These are phyloP conservation scores for Bipolaris sorokiniana DNA, from an alignment of 2,329 filamentous ascomycete genomes.

Conservation along the genomic window DNA sequence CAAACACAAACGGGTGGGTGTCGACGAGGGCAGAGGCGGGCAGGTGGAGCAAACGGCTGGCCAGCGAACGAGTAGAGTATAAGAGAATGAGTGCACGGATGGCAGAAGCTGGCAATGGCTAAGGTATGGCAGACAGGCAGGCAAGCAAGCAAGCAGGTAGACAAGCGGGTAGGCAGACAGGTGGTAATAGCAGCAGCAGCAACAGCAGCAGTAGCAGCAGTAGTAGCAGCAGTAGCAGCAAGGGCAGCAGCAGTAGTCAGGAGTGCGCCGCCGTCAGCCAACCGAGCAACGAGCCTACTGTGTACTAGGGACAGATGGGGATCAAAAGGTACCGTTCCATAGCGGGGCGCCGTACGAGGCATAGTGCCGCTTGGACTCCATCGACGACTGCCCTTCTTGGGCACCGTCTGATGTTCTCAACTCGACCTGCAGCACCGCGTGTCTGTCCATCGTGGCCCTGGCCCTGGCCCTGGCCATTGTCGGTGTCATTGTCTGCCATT, in stretches of 20 bases:
- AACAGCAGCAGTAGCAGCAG: too few species aligned
- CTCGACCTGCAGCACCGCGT: constrained; percentile 1
- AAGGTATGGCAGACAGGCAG: neutral
- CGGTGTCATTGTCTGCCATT: too few species aligned
- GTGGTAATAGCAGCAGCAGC: too few species aligned
- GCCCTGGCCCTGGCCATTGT: too few species aligned
- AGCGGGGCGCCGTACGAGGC: constrained; percentile 12
- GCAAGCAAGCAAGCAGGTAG: too few species aligned
- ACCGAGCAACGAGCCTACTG: constrained; percentile 1
- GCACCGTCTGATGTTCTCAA: neutral
- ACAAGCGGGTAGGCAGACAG: too few species aligned
- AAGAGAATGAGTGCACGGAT: constrained; percentile 16
- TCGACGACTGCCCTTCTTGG: constrained; percentile 11
- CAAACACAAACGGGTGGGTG: neutral
- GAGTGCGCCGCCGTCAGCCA: constrained; percentile 19
- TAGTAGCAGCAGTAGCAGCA: too few species aligned
- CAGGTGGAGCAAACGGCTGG: constrained; percentile 9
- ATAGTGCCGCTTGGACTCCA: constrained; percentile 13
- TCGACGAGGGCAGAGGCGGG: constrained; percentile 4
- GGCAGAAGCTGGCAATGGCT: constrained; percentile 6
- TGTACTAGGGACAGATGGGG: too few species aligned
- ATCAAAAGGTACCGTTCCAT: constrained; percentile 14
- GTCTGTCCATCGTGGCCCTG: too few species aligned
- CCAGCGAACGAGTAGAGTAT: constrained; percentile 14
- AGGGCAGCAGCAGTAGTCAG: constrained; percentile 3